Base-by-base conservation (phyloP, 495 filamentous ascomycete species). In the Xylaria curta region DNA sequence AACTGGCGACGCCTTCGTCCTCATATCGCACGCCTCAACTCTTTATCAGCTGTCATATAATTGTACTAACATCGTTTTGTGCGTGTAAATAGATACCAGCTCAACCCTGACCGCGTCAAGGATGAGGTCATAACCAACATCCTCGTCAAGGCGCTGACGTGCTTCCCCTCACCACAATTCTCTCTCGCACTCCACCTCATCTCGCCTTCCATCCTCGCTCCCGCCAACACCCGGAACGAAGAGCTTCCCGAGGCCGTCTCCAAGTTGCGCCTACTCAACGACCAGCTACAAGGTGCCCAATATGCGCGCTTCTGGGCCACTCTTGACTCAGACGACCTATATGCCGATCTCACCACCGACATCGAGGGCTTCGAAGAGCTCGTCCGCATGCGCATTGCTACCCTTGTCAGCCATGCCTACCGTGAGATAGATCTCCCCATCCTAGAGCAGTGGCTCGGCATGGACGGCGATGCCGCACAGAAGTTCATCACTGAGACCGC, bases 51-150 rank as follows among this genome's bases (percentile, higher is more conserved):
- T 9, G 47, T 15, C 28, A 19, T 12, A 0, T 40, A 24, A 9
- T 44, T 59, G 47, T 42, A 5, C 74, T 72, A 33, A 70, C 72
- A 74, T 75, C 66, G 36, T 21, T 60, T 63, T 38, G 46, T 68
- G 19, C 33, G 31, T 53, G 54, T 15, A 15, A 33, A 28, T 76
- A 99, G 97, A 71, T 99, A 98, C 90, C 97, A 99, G 86, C 97
- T 99, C 88, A 99, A 99, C 89, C 95, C 96, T 26, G 94, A 98
- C 88, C 94, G 97, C 75, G 90, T 94, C 82, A 94, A 94, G 82
- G 91, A 97, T 76, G 97, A 99, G 84, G 93, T 93, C 76, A 93
- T 94, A 80, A 98, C 97, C 87, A 98, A 98, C 87, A 91, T 98
- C 89, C 94, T 99, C 81, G 93, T 95, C 84, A 98, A 98, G 89